These are phyloP conservation scores for Aspergillus pseudonomiae DNA, from an alignment of 2,329 filamentous ascomycete species.

Conservation along the genomic window DNA sequence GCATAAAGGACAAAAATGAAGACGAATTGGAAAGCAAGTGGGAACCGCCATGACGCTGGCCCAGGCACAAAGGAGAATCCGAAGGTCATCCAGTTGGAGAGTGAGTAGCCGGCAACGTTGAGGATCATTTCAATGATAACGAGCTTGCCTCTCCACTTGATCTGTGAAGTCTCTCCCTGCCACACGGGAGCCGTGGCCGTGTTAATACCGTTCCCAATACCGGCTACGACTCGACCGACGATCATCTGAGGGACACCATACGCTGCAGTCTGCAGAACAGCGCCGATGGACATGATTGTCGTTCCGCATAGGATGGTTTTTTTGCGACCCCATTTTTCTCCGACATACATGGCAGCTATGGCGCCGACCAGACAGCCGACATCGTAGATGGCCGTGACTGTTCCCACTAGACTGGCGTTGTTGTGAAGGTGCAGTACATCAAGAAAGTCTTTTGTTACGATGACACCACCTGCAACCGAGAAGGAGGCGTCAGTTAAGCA, in stretches of 20 bases:
- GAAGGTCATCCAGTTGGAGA: constrained; percentile 48
- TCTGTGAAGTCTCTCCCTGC: constrained; percentile 54
- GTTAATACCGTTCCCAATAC: constrained; percentile 44
- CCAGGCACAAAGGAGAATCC: constrained; percentile 45
- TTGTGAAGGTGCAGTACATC: constrained; percentile 48
- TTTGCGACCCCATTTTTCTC: constrained; percentile 52
- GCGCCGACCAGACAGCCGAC: constrained; percentile 63
- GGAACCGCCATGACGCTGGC: constrained; percentile 35
- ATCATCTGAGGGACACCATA: constrained; percentile 54
- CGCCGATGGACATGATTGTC: constrained; percentile 52
- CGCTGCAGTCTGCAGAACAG: constrained; percentile 51
- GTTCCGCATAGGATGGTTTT: constrained; percentile 51
- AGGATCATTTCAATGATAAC: constrained; percentile 35
- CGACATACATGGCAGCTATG: constrained; percentile 47
- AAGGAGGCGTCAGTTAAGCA: not conserved
- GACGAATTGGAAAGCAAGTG: constrained; percentile 36
- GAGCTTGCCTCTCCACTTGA: constrained; percentile 29
- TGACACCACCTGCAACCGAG: constrained; percentile 48
- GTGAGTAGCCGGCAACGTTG: constrained; percentile 42
- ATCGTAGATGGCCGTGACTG: constrained; percentile 57
- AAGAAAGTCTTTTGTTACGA: constrained; percentile 56
- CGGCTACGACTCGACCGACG: constrained; percentile 46
- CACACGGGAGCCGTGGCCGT: constrained; percentile 54
- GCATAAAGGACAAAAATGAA: constrained; percentile 30
- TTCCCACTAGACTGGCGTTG: constrained; percentile 22